phyloP scores from a whole-genome alignment of 805 yeast genomes.

The Cyberlindnera mycetangii region DNA sequence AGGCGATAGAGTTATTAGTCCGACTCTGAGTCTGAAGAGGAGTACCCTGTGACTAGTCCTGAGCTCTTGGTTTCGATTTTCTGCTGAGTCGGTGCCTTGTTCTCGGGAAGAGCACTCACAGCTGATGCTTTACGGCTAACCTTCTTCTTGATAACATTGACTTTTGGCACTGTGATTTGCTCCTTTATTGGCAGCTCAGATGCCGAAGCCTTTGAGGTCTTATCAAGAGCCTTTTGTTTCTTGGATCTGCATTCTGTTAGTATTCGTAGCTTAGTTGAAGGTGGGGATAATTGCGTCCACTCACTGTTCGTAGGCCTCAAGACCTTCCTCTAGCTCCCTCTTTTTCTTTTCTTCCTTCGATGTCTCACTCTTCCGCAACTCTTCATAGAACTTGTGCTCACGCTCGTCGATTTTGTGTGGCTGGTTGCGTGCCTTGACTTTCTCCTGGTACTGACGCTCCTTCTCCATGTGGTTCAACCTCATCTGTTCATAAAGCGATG shows the following conservation, averaged over 20 bases:
- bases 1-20: conserved; percentile 1
- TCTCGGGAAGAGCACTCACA: background rate
- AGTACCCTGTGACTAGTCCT: conserved; percentile 2
- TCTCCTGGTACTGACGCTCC: conserved; percentile 25
- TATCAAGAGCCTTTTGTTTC: conserved; percentile 4
- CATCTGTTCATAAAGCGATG: conserved; percentile 30
- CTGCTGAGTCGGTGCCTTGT: background rate
- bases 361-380: conserved; percentile 10
- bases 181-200: background rate
- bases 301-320: conserved; percentile 21
- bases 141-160: conserved; percentile 2
- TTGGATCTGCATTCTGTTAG: conserved; percentile 12
- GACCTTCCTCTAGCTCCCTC: conserved; percentile 21
- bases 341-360: conserved; percentile 15
- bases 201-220: too few species aligned
- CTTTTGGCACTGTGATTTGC: background rate
- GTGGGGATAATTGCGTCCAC: conserved; percentile 8
- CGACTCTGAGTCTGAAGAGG: conserved; percentile 19
- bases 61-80: background rate
- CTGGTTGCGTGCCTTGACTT: conserved; percentile 23
- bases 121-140: background rate
- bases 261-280: background rate
- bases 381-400: conserved; percentile 22
- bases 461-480: conserved; percentile 24
- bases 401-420: conserved; percentile 19